Evolutionary conservation across 225 moss, liverwort and hornwort genomes (phyloP).

Genomic region (Anthoceros angustus): DNA sequence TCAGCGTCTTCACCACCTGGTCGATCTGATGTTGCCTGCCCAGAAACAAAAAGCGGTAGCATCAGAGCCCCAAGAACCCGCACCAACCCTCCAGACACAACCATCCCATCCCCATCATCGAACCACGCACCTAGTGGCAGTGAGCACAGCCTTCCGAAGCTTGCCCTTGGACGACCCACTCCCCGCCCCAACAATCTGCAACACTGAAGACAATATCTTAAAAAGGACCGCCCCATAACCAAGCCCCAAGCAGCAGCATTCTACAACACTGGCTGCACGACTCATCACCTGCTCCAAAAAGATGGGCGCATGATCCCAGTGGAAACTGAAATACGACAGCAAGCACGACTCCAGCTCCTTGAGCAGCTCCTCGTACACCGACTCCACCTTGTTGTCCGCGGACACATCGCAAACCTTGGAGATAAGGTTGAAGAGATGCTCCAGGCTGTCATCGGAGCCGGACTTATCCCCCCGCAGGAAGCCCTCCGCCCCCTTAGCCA

Average conservation of each 20-base stretch:
- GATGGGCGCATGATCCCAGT: slow-evolving; percentile 27
- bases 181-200: slow-evolving; percentile 15
- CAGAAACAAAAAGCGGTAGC: not conserved
- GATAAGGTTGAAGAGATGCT: slow-evolving; percentile 29
- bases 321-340: slow-evolving; percentile 38
- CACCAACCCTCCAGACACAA: not conserved
- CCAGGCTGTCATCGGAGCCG: slow-evolving; percentile 19
- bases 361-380: slow-evolving; percentile 27
- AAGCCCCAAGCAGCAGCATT: not conserved
- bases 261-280: not conserved
- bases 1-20: slow-evolving; percentile 36
- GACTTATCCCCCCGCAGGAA: slow-evolving; percentile 29
- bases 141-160: slow-evolving; percentile 31
- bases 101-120: not conserved
- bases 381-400: slow-evolving; percentile 12
- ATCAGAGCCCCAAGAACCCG: not conserved
- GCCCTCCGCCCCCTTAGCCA: slow-evolving; percentile 33
- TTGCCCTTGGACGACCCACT: slow-evolving; percentile 14
- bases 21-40: slow-evolving; percentile 61
- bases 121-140: slow-evolving; percentile 30
- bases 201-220: not conserved
- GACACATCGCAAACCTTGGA: slow-evolving; percentile 10
- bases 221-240: not conserved
- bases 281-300: slow-evolving; percentile 29
- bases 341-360: slow-evolving; percentile 36